A percentile compares a stretch with the other conserved stretches of the same genome.
These are phyloP conservation scores for Domatiomyces globalis DNA, from an alignment of 2,329 filamentous ascomycete genomes.

Conservation along the genomic window DNA sequence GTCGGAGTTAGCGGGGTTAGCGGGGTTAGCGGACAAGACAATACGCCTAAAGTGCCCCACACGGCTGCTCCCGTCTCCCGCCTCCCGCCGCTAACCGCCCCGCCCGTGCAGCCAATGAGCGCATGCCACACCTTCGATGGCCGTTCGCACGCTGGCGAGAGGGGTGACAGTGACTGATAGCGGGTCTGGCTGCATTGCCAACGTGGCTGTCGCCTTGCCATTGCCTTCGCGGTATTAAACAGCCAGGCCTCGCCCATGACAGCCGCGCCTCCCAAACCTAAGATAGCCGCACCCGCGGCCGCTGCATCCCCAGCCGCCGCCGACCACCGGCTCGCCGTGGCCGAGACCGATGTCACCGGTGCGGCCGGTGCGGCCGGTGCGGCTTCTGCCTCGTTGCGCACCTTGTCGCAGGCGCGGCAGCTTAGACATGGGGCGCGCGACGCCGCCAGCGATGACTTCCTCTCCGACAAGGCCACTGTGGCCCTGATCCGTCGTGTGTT, in stretches of 20 bases:
- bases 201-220: neutral
- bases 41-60: neutral
- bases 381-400: constrained; percentile 14
- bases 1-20: neutral
- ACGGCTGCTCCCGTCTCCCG: neutral
- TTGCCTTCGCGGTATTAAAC: neutral
- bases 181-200: neutral
- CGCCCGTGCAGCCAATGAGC: neutral
- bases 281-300: neutral
- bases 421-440: constrained; percentile 16
- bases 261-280: neutral
- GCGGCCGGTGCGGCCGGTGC: too few relatives aligned
- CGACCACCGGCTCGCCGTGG: too few relatives aligned
- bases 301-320: too few relatives aligned
- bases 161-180: too few relatives aligned
- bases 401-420: too few relatives aligned
- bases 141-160: neutral
- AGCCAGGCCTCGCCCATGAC: neutral
- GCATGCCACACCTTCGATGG: neutral
- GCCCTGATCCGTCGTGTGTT: constrained; percentile 71
- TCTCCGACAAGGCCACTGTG: constrained; percentile 65
- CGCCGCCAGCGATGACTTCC: constrained; percentile 29
- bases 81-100: neutral
- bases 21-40: too few relatives aligned
- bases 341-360: too few relatives aligned